Conservation (phyloP, 2,329 filamentous ascomycete species). For the Geosmithia putterillii region DNA sequence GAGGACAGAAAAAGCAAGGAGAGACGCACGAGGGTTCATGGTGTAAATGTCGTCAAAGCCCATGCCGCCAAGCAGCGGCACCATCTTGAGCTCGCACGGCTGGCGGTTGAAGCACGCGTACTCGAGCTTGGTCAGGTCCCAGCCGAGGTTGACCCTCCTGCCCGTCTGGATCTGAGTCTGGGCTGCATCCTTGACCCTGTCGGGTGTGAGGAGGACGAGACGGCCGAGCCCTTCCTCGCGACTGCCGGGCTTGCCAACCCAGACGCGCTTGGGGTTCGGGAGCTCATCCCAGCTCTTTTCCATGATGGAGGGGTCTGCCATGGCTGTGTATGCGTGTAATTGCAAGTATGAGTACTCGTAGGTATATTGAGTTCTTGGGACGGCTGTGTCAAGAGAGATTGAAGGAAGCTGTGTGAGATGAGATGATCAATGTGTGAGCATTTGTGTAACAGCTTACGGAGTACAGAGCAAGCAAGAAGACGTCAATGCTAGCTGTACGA, state of each 20-base stretch:
- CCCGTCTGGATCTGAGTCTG: slow-evolving; percentile 37
- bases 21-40: slow-evolving; percentile 26
- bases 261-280: slow-evolving; percentile 33
- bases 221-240: slow-evolving; percentile 40
- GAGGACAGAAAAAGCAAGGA: too few species aligned
- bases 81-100: slow-evolving; percentile 35
- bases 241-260: slow-evolving; percentile 29
- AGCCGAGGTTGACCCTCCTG: slow-evolving; percentile 36
- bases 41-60: slow-evolving; percentile 37
- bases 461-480: too few species aligned
- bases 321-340: background rate
- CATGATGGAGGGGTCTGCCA: slow-evolving; percentile 2
- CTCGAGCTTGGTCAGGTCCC: slow-evolving; percentile 43
- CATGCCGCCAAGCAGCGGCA: slow-evolving; percentile 30
- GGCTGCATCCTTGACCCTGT: slow-evolving; percentile 37
- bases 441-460: too few species aligned
- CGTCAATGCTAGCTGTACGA: too few species aligned
- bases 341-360: too few species aligned
- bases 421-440: too few species aligned
- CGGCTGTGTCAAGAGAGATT: too few species aligned
- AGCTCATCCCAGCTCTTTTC: slow-evolving; percentile 12
- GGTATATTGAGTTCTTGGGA: too few species aligned
- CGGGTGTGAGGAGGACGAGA: slow-evolving; percentile 35
- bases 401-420: too few species aligned
- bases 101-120: slow-evolving; percentile 39